Evolutionary conservation across 208 protist species (phyloP).

Genomic region (Crithidia thermophila): DNA sequence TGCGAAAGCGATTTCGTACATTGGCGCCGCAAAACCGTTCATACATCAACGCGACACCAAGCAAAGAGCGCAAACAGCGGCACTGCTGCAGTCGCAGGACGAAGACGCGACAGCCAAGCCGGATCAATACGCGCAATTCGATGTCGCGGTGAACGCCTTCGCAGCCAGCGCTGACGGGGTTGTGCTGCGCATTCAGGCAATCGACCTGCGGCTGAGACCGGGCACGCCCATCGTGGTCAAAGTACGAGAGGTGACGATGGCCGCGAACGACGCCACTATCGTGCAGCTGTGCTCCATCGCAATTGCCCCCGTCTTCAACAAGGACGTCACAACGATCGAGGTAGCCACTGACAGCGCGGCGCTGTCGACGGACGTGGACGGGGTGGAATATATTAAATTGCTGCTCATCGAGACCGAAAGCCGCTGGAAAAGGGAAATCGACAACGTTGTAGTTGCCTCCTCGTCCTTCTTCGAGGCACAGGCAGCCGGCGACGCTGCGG

Average conservation of each 20-base stretch:
- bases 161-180: conserved; percentile 13
- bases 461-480: not conserved
- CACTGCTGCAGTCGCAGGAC: too few relatives aligned
- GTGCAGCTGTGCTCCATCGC: conserved; percentile 23
- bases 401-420: conserved; percentile 1
- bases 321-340: not conserved
- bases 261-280: conserved; percentile 9
- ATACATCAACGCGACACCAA: not conserved
- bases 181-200: conserved; percentile 4
- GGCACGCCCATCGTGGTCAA: not conserved
- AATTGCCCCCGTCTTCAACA: not conserved
- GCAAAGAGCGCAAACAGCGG: not conserved
- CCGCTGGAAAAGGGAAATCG: conserved; percentile 18
- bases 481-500: not conserved
- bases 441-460: not conserved
- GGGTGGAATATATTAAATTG: conserved; percentile 24
- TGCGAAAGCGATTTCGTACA: conserved; percentile 13
- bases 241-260: conserved; percentile 10
- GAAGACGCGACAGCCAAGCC: too few relatives aligned
- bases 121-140: too few relatives aligned
- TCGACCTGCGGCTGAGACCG: not conserved
- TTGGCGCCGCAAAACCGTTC: conserved; percentile 20
- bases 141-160: conserved; percentile 11
- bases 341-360: conserved; percentile 13
- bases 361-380: conserved; percentile 29